Conservation (phyloP, 2,329 filamentous ascomycete genomes). For the Cytospora schulzeri region DNA sequence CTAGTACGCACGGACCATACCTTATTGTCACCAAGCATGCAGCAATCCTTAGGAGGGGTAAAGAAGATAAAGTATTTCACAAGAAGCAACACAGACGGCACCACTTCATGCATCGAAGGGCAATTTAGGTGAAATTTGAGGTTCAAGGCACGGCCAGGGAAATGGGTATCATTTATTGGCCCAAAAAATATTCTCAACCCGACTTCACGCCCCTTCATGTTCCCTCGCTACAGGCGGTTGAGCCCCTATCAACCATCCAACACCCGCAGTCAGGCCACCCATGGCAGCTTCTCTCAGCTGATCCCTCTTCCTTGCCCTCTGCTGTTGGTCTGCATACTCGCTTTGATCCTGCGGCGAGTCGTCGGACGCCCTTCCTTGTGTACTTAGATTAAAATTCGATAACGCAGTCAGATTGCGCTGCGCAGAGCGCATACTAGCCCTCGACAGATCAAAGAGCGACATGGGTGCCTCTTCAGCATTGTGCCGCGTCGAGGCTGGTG, state of each 20-base stretch:
- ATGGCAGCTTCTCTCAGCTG: slow-evolving; percentile 68
- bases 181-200: not conserved
- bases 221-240: slow-evolving; percentile 40
- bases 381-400: slow-evolving; percentile 51
- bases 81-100: not conserved
- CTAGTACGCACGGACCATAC: slow-evolving; percentile 9
- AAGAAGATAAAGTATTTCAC: too few species aligned
- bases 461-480: slow-evolving; percentile 60
- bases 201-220: slow-evolving; percentile 33
- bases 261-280: slow-evolving; percentile 66
- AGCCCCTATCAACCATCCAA: slow-evolving; percentile 69
- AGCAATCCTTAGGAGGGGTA: not conserved
- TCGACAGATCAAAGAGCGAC: slow-evolving; percentile 66
- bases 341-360: slow-evolving; percentile 26
- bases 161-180: not conserved
- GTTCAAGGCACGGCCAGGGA: too few species aligned
- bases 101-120: not conserved
- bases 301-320: slow-evolving; percentile 69
- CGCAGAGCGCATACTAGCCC: slow-evolving; percentile 61
- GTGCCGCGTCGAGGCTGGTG: slow-evolving; percentile 46
- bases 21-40: not conserved
- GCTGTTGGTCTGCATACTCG: slow-evolving; percentile 9
- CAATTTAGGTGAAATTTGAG: not conserved
- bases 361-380: slow-evolving; percentile 42
- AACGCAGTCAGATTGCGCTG: slow-evolving; percentile 60